Evolutionary conservation across 495 filamentous ascomycete genomes (phyloP), one percentile per base, ranked within the genome.

Genomic region (Penicillium mononematosum): DNA sequence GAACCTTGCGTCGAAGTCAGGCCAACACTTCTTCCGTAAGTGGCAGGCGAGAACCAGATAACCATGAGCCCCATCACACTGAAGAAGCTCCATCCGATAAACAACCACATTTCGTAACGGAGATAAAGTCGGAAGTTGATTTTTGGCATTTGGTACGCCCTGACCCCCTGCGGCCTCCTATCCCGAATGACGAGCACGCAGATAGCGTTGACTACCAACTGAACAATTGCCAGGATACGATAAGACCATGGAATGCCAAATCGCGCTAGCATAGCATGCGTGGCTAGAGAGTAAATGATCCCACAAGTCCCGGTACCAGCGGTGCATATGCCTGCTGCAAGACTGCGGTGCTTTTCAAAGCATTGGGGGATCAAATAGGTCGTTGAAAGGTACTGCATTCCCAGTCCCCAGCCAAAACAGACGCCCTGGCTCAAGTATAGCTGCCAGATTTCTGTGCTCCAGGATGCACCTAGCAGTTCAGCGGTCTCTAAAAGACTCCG

Each of bases 391-490:
- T 88, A 94, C 20, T 84, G 76, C 50, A 90, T 84, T 1, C 88
- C 89, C 70, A 91, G 78, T 1, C 87, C 89, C 12, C 83, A 56
- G 10, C 89, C 89, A 51, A 91, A 88, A 55, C 83, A 80, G 1
- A 91, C 60, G 4, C 88, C 89, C 63, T 92, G 88, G 46, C 78
- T 82, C 2, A 94, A 78, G 48, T 89, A 83, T 5, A 89, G 75
- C 36, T 89, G 87, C 85, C 85, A 90, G 54, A 84, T 78, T 29
- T 80, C 60, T n/a, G 69, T 79, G 6, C 82, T 75, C 53, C 88
- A 90, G 0, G 83, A 87, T 1, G 85, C 85, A 0, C 76, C 75
- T 48, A 90, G 75, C 56, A 88, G 79, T 0, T 78, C 78, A 17
- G 71, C 65, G 0, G 77, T 80, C 48, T 85, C 76, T 27, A 90